phyloP scores from a whole-genome alignment of 176 grass and related monocot genomes.

The Eragrostis nindensis region DNA sequence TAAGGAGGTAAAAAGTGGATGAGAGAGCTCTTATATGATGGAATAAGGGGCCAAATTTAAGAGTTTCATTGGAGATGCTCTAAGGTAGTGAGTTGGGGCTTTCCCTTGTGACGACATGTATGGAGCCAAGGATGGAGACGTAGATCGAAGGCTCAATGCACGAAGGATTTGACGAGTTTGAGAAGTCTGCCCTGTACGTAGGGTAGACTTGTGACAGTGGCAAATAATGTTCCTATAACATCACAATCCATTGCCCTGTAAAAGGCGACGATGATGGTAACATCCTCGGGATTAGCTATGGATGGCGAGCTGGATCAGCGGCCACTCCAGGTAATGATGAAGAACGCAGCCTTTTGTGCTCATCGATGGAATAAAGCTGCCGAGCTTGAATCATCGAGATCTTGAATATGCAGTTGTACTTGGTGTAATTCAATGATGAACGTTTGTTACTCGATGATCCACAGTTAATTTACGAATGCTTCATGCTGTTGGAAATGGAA shows the following conservation, averaged over 20 bases:
- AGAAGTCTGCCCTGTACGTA: not conserved
- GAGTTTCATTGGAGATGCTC: too few relatives aligned
- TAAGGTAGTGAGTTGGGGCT: too few relatives aligned
- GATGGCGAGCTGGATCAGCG: constrained; percentile 29
- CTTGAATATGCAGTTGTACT: constrained; percentile 29
- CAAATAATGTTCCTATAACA: not conserved
- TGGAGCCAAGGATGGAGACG: not conserved
- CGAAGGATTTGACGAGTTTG: not conserved
- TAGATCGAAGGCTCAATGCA: not conserved
- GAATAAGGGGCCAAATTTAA: too few relatives aligned
- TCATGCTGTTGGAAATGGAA: not conserved
- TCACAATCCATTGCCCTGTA: constrained; percentile 30
- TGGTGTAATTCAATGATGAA: constrained; percentile 21
- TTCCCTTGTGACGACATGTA: too few relatives aligned
- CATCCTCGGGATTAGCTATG: constrained; percentile 9
- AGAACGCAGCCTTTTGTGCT: constrained; percentile 28
- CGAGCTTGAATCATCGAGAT: constrained; percentile 38
- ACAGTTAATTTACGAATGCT: not conserved
- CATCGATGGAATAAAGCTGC: constrained; percentile 25
- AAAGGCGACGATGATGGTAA: constrained; percentile 22
- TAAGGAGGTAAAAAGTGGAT: too few relatives aligned
- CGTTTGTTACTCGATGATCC: not conserved
- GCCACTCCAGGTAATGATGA: constrained; percentile 43
- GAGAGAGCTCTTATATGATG: too few relatives aligned
- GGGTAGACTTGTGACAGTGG: not conserved